These are phyloP conservation scores for Cenchrus americanus DNA, from an alignment of 176 grass and related monocot species.

Conservation along the genomic window DNA sequence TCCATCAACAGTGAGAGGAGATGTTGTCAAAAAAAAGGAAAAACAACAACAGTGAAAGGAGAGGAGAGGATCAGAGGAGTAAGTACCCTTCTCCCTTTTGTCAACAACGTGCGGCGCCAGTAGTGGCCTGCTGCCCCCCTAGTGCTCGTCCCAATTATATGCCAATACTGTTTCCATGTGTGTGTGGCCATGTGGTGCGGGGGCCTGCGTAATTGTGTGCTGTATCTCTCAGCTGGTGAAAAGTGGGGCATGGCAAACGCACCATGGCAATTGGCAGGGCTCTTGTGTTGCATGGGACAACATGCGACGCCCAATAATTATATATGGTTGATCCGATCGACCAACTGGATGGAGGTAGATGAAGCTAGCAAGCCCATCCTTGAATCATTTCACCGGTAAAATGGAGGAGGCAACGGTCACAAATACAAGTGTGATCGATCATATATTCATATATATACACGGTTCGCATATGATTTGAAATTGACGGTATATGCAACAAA, in stretches of 20 bases:
- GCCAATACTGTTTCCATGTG: slow-evolving; percentile 1
- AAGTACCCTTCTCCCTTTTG: neutral
- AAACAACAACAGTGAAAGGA: neutral
- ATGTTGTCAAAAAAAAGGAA: too few species aligned
- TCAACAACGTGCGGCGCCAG: neutral
- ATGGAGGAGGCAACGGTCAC: neutral
- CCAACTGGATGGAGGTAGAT: slow-evolving; percentile 12
- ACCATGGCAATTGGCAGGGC: slow-evolving; percentile 23
- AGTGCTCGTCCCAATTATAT: slow-evolving; percentile 42
- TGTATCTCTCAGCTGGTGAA: neutral
- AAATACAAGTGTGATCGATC: too few species aligned
- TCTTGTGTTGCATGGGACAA: neutral
- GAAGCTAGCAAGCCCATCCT: neutral
- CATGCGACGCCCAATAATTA: slow-evolving; percentile 21
- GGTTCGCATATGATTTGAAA: too few species aligned
- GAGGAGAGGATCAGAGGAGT: too few species aligned
- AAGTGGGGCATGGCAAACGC: slow-evolving; percentile 2
- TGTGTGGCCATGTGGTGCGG: neutral
- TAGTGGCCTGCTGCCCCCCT: neutral
- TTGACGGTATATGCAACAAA: too few species aligned
- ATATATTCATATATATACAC: too few species aligned
- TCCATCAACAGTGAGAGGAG: neutral
- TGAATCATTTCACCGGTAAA: neutral
- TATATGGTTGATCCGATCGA: slow-evolving; percentile 4
- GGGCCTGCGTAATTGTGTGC: slow-evolving; percentile 24